Conservation (phyloP, 108 stramenopile species). For the Craspedostauros australis region DNA sequence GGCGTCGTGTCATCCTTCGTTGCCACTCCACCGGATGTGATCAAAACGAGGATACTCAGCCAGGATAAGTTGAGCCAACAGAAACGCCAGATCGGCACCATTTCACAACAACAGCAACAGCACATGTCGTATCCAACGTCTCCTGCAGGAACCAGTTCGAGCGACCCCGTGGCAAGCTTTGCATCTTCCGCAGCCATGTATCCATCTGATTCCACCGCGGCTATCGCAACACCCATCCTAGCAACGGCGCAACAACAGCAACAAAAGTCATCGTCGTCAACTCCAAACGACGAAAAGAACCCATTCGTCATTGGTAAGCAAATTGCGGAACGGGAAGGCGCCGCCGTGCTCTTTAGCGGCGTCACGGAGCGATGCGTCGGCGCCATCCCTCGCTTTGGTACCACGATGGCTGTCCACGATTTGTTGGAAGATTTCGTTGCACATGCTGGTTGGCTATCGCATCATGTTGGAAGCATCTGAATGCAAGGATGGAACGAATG, state of each 20-base stretch:
- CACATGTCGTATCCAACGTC: no score
- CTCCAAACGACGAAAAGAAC: background rate
- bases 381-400: constrained; percentile 43
- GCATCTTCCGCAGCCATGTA: no score
- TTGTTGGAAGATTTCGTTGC: constrained; percentile 3
- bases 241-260: background rate
- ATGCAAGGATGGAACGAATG: no score
- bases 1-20: constrained; percentile 36
- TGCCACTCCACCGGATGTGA: constrained; percentile 49
- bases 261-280: background rate
- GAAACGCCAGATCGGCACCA: background rate
- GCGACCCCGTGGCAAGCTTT: no score
- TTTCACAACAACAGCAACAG: no score
- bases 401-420: constrained; percentile 29
- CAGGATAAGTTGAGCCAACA: background rate
- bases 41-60: constrained; percentile 38
- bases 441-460: constrained; percentile 1
- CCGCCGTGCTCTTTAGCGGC: constrained; percentile 35
- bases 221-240: no score
- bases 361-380: constrained; percentile 30
- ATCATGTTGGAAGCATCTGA: background rate
- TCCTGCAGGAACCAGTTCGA: no score
- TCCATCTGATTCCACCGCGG: no score
- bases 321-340: constrained; percentile 31
- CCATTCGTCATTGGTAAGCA: constrained; percentile 11